Evolutionary conservation across 176 grass and related monocot species (phyloP).

Genomic region (Aegilops speltoides): DNA sequence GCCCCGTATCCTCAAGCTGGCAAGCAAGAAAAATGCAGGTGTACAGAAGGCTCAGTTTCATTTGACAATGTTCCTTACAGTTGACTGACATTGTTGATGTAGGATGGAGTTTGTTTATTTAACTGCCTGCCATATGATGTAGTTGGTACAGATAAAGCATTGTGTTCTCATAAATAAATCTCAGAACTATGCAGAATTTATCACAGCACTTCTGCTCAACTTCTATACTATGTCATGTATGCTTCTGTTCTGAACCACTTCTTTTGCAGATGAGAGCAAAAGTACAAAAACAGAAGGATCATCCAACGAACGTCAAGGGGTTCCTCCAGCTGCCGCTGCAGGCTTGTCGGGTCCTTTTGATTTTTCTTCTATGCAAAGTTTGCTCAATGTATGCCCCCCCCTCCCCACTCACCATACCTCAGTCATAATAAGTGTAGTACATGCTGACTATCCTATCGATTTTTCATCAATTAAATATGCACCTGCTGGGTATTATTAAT

Average conservation of each 20-base stretch:
- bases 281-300: slow-evolving; percentile 57
- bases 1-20: background rate
- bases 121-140: background rate
- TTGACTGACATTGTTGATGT: background rate
- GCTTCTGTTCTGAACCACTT: background rate
- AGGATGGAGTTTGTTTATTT: background rate
- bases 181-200: background rate
- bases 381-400: slow-evolving; percentile 66
- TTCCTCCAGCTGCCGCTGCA: slow-evolving; percentile 41
- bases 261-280: slow-evolving; percentile 61
- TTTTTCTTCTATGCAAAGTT: slow-evolving; percentile 68
- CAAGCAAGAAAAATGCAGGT: background rate
- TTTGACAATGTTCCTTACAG: background rate
- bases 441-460: background rate
- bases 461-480: background rate
- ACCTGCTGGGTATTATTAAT: background rate
- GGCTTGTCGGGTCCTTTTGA: slow-evolving; percentile 61
- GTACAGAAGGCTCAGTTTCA: background rate
- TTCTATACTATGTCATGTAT: background rate
- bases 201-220: background rate
- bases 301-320: slow-evolving; percentile 38
- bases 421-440: background rate
- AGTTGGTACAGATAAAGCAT: background rate
- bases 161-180: background rate
- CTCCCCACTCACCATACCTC: background rate